A percentile compares a stretch with the other conserved stretches of the same genome.
phyloP scores from a whole-genome alignment of 441 rosid genomes.

The Viola pubescens region DNA sequence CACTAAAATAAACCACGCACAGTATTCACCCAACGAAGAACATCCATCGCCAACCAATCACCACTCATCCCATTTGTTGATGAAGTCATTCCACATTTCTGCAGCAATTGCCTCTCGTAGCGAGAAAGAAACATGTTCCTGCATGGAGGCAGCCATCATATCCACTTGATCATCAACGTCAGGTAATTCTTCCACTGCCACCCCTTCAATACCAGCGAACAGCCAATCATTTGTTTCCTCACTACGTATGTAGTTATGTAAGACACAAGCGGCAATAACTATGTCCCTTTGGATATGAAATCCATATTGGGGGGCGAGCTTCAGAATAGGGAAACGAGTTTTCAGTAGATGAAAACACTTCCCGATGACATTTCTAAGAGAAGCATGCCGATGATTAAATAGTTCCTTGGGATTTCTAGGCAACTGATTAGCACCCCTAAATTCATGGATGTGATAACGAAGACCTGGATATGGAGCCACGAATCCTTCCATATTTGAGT shows the following conservation, averaged over 20 bases:
- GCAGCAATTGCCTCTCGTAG: slow-evolving; percentile 52
- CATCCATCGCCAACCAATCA: slow-evolving; percentile 19
- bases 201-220: slow-evolving; percentile 38
- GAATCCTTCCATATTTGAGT: slow-evolving; percentile 57
- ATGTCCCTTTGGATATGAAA: slow-evolving; percentile 79
- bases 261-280: slow-evolving; percentile 68
- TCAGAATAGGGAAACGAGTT: slow-evolving; percentile 69
- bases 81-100: slow-evolving; percentile 75
- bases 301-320: slow-evolving; percentile 68
- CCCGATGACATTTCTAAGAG: slow-evolving; percentile 42
- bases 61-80: slow-evolving; percentile 75
- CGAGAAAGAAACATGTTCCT: slow-evolving; percentile 44
- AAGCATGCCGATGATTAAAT: slow-evolving; percentile 73
- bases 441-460: slow-evolving; percentile 49
- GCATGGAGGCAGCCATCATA: slow-evolving; percentile 39
- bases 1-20: too few relatives aligned
- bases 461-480: slow-evolving; percentile 64
- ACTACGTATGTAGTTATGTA: slow-evolving; percentile 57
- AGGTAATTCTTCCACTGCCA: slow-evolving; percentile 31
- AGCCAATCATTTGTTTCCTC: slow-evolving; percentile 74
- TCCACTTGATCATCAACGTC: slow-evolving; percentile 51
- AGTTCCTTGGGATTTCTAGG: slow-evolving; percentile 64
- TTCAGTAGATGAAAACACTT: slow-evolving; percentile 49
- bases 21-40: too few relatives aligned
- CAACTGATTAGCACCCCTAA: slow-evolving; percentile 55